These are phyloP conservation scores for Lichtheimia ornata DNA, from an alignment of 371 early-diverging fungal species.

Conservation along the genomic window DNA sequence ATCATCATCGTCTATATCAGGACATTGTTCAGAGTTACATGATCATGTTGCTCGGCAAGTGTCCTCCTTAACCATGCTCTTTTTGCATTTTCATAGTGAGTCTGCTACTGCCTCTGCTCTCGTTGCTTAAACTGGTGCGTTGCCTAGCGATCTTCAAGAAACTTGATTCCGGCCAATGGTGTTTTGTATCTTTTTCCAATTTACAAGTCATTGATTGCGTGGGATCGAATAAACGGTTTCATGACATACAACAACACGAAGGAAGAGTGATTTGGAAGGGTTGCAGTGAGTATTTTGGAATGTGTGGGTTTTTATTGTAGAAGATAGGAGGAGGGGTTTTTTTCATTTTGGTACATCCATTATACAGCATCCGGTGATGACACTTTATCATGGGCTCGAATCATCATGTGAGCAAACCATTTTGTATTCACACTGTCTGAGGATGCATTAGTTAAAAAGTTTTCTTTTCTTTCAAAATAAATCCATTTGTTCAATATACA, in stretches of 20 bases:
- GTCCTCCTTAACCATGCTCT: constrained; percentile 37
- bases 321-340: no score
- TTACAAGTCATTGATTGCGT: constrained; percentile 1
- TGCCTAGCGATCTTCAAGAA: no score
- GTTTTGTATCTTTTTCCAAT: constrained; percentile 7
- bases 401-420: constrained; percentile 4
- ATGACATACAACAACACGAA: no score
- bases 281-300: no score
- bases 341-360: no score
- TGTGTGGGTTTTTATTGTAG: no score
- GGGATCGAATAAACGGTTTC: no score
- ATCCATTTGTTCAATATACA: no score
- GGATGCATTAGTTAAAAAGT: background rate
- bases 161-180: background rate
- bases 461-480: no score
- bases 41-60: constrained; percentile 33
- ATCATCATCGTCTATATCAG: constrained; percentile 19
- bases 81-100: constrained; percentile 42
- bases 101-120: constrained; percentile 53
- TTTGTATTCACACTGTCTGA: constrained; percentile 35
- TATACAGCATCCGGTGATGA: constrained; percentile 16
- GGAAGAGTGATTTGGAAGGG: no score
- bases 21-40: constrained; percentile 18
- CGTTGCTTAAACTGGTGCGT: constrained; percentile 37
- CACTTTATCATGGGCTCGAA: constrained; percentile 9